phyloP scores from a whole-genome alignment of 1,284 basidiomycete genomes.

The Austroboletus novae-zelandiae region DNA sequence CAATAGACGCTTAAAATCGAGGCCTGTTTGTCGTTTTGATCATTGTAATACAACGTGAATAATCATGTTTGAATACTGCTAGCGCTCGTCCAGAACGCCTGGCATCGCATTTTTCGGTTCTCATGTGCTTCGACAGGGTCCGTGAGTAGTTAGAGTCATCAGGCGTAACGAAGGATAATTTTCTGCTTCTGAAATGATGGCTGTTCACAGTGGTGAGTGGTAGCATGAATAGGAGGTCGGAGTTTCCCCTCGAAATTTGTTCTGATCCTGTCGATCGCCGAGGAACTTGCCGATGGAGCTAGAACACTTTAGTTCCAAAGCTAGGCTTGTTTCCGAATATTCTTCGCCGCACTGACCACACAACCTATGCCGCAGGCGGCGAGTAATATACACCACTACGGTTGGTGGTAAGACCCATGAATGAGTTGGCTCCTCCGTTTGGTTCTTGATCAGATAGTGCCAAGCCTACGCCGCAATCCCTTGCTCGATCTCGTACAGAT shows the following conservation, averaged over 20 bases:
- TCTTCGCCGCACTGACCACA: conserved; percentile 3
- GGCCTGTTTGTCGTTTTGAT: not conserved
- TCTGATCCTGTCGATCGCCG: not conserved
- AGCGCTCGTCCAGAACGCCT: not conserved
- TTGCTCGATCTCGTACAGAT: too few relatives aligned
- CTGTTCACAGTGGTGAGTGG: not conserved
- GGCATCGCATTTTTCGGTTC: not conserved
- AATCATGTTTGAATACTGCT: conserved; percentile 1
- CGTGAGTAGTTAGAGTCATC: too few relatives aligned
- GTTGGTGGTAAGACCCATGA: not conserved
- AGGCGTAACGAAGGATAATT: not conserved
- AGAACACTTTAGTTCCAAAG: not conserved
- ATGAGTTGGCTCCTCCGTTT: not conserved
- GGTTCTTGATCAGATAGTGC: too few relatives aligned
- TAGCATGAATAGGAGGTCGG: not conserved
- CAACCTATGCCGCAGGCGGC: not conserved
- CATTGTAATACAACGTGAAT: conserved; percentile 8
- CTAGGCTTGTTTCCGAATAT: not conserved
- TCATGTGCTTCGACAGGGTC: too few relatives aligned
- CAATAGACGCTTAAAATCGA: conserved; percentile 14
- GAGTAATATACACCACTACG: not conserved
- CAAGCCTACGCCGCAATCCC: too few relatives aligned
- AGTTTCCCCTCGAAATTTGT: not conserved
- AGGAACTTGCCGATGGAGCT: not conserved
- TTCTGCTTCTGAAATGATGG: not conserved